A percentile compares a stretch with the other conserved stretches of the same genome.
Evolutionary conservation across 2,329 filamentous ascomycete genomes (phyloP).

Genomic region (Endothia cerciana): DNA sequence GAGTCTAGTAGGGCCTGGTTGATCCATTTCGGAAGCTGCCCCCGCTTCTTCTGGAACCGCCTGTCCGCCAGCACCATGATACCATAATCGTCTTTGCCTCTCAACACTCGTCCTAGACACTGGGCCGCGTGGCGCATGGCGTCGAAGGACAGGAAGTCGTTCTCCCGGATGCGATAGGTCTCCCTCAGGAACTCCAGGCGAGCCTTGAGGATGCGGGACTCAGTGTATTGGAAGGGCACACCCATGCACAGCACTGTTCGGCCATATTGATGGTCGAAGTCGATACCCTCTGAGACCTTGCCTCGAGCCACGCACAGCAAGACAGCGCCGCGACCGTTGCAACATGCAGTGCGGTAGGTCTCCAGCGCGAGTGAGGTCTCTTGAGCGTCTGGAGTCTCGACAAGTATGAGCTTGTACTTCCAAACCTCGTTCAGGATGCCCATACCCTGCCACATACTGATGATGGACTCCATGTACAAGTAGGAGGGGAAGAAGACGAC

Average conservation of each 20-base stretch:
- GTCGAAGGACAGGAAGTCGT: conserved; percentile 97
- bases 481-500: conserved; percentile 99
- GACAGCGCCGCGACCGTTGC: conserved; percentile 92
- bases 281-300: conserved; percentile 96
- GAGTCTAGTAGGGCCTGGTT: conserved; percentile 82
- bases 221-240: conserved; percentile 98
- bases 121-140: conserved; percentile 99
- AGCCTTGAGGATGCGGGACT: conserved; percentile 94
- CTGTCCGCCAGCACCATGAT: conserved; percentile 98
- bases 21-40: conserved; percentile 96
- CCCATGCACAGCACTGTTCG: conserved; percentile 95
- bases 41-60: conserved; percentile 88
- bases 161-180: conserved; percentile 94
- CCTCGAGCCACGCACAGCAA: conserved; percentile 93
- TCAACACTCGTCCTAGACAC: conserved; percentile 89
- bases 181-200: conserved; percentile 95
- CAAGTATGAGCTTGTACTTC: conserved; percentile 98
- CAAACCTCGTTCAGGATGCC: conserved; percentile 95
- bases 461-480: conserved; percentile 98
- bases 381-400: conserved; percentile 96
- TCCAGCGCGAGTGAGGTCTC: conserved; percentile 95
- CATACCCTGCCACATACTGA: conserved; percentile 99
- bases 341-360: conserved; percentile 96
- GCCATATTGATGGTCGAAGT: conserved; percentile 99
- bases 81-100: conserved; percentile 99